Evolutionary conservation across 2,329 filamentous ascomycete genomes (phyloP).

Genomic region (Ceratocystis lukuohia): DNA sequence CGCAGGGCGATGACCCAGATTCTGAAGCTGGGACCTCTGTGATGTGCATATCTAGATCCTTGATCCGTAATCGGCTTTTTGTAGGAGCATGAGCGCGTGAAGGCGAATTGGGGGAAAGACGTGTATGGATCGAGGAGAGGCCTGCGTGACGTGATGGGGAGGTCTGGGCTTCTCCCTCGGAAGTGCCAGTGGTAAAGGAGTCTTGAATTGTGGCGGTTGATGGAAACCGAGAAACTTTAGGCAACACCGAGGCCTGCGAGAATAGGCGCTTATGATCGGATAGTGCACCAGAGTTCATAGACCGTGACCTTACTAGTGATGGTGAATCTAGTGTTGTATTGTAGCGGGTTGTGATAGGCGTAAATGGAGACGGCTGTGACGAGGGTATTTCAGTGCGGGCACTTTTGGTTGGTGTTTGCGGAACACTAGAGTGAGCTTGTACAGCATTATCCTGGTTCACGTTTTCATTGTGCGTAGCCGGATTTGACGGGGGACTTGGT

Average conservation of each 20-base stretch:
- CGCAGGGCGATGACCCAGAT: background rate
- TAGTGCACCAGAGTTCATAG: conserved; percentile 23
- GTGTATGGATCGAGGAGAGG: background rate
- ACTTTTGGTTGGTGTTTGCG: conserved; percentile 31
- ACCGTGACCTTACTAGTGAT: conserved; percentile 31
- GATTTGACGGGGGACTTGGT: background rate
- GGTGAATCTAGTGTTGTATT: conserved; percentile 28
- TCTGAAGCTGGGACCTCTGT: conserved; percentile 8
- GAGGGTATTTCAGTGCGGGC: conserved; percentile 33
- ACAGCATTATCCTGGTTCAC: background rate
- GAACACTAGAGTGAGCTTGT: conserved; percentile 23
- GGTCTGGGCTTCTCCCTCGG: background rate
- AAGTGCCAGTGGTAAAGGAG: conserved; percentile 28
- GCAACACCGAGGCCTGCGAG: background rate
- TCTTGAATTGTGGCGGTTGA: conserved; percentile 33
- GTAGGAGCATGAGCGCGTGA: background rate
- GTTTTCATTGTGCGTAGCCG: too few species aligned
- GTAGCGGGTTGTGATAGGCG: conserved; percentile 30
- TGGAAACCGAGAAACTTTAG: conserved; percentile 17
- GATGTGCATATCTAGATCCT: background rate
- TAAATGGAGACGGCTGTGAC: conserved; percentile 28
- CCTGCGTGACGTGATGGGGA: background rate
- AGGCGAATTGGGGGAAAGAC: background rate
- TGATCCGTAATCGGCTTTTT: background rate
- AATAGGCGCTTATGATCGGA: background rate